phyloP scores from a whole-genome alignment of 768 basidiomycete genomes.

The Boletus sp. region DNA sequence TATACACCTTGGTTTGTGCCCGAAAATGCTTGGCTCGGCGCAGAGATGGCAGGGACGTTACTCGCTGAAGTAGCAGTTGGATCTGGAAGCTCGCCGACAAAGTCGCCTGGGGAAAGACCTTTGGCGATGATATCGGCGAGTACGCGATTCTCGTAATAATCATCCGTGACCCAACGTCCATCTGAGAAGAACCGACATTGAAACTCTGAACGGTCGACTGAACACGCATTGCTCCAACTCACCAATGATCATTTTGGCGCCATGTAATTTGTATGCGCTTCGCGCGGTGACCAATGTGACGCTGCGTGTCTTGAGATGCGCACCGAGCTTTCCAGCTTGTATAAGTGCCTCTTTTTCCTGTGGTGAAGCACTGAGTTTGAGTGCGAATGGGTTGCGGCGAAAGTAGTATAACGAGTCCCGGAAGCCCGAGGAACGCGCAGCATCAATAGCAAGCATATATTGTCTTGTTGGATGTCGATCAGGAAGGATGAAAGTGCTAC shows the following conservation, averaged over 20 bases:
- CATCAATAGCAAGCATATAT: constrained; percentile 98
- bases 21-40: constrained; percentile 32
- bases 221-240: constrained; percentile 22
- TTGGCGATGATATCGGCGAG: constrained; percentile 73
- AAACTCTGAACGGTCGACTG: neutral
- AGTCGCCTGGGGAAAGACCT: constrained; percentile 79
- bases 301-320: constrained; percentile 84
- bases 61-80: constrained; percentile 52
- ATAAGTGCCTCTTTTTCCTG: constrained; percentile 93
- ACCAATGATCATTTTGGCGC: constrained; percentile 88
- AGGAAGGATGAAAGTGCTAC: constrained; percentile 82
- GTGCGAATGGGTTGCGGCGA: constrained; percentile 82
- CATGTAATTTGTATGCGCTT: constrained; percentile 92
- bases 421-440: constrained; percentile 92
- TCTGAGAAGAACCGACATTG: constrained; percentile 43
- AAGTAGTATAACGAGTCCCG: constrained; percentile 98
- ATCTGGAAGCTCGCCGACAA: constrained; percentile 79
- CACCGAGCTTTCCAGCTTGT: constrained; percentile 79
- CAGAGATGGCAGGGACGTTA: constrained; percentile 37
- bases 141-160: constrained; percentile 90
- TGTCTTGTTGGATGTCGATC: constrained; percentile 77
- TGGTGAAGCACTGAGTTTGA: constrained; percentile 88
- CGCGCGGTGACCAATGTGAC: constrained; percentile 92
- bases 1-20: constrained; percentile 68
- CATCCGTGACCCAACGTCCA: constrained; percentile 89